Conservation (phyloP, 257 asterid genomes). For the Plantago major region DNA sequence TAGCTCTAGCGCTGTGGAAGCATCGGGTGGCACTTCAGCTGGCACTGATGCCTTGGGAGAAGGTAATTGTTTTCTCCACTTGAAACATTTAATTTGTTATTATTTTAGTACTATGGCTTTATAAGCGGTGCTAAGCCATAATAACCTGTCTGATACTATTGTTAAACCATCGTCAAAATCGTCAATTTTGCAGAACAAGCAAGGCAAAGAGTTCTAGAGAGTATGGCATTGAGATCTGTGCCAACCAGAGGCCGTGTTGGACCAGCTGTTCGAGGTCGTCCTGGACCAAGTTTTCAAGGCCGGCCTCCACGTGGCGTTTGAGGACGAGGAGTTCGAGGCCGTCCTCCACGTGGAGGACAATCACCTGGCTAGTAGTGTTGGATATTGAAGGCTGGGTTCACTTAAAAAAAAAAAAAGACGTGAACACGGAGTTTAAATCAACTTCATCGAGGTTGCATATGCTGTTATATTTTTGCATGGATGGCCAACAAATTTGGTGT, state of each 20-base stretch:
- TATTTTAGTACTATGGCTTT: neutral
- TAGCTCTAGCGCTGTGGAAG: conserved; percentile 29
- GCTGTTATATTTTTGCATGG: too few species aligned
- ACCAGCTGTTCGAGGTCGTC: conserved; percentile 43
- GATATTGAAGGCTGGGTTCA: neutral
- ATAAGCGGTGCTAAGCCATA: neutral
- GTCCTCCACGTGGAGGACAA: conserved; percentile 47
- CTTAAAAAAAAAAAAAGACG: too few species aligned
- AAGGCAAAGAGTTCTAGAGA: conserved; percentile 40
- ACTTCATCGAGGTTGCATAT: too few species aligned
- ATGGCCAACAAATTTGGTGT: too few species aligned
- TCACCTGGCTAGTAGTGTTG: conserved; percentile 35
- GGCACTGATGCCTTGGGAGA: conserved; percentile 41
- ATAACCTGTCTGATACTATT: neutral
- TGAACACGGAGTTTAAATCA: too few species aligned
- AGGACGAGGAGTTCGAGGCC: conserved; percentile 52
- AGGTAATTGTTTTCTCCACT: conserved; percentile 30
- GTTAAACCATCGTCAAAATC: conserved; percentile 24
- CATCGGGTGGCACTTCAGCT: conserved; percentile 33
- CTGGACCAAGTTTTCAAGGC: too few species aligned
- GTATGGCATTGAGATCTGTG: conserved; percentile 37
- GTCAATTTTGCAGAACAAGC: conserved; percentile 70
- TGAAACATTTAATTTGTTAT: neutral
- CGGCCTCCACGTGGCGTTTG: conserved; percentile 28
- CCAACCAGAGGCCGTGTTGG: conserved; percentile 60